Evolutionary conservation across 352 stramenopile species (phyloP).

Genomic region (Phytopythium helicoides): DNA sequence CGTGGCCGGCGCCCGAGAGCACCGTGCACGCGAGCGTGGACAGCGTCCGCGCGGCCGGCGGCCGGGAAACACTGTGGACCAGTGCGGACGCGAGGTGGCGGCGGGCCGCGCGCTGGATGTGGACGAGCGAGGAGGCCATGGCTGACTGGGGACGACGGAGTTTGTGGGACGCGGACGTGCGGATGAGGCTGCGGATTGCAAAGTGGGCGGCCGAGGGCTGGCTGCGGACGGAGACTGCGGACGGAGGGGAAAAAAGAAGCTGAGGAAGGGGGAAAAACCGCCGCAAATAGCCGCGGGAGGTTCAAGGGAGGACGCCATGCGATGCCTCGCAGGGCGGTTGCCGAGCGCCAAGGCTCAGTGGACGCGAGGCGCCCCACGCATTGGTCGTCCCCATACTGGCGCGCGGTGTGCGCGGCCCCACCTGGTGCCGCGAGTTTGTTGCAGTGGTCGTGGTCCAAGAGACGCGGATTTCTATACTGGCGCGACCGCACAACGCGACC

Average conservation of each 20-base stretch:
- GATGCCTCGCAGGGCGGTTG: not conserved
- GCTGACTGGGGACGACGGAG: too few species aligned
- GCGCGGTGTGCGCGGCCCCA: not conserved
- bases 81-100: not conserved
- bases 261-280: too few species aligned
- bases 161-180: not conserved
- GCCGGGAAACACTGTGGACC: not conserved
- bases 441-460: not conserved
- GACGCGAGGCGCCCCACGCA: constrained; percentile 7
- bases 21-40: constrained; percentile 5
- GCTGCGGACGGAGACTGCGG: not conserved
- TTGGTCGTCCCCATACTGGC: constrained; percentile 7
- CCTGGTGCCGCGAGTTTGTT: constrained; percentile 8
- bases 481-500: constrained; percentile 3
- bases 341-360: not conserved
- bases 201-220: not conserved
- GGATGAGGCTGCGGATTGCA: not conserved
- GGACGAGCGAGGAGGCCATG: not conserved
- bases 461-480: not conserved
- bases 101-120: not conserved
- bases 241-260: constrained; percentile 1
- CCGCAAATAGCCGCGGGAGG: not conserved
- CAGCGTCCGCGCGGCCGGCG: not conserved
- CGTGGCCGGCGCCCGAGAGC: not conserved
- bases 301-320: not conserved